Percentiles rank a stretch among this genome's conserved stretches.
Evolutionary conservation across 1,284 basidiomycete species (phyloP).

Genomic region (Pseudomicrostroma phylloplanum): DNA sequence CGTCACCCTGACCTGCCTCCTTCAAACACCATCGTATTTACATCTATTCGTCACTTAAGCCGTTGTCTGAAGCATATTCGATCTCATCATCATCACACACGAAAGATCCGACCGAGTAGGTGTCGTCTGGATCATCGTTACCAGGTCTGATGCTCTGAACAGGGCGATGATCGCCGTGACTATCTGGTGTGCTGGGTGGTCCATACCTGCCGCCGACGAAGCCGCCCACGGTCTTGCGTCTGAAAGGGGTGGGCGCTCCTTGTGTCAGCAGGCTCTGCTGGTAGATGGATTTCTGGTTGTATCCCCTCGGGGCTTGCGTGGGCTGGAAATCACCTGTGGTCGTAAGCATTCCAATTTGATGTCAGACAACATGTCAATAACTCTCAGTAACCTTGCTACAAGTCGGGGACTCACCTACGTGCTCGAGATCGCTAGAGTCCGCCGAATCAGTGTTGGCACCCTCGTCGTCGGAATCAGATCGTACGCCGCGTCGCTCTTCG

Average conservation of each 20-base stretch:
- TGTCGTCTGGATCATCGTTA: constrained; percentile 4
- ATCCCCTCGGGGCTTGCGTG: constrained; percentile 69
- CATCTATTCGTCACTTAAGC: background rate
- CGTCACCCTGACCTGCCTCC: no score
- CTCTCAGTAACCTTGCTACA: no score
- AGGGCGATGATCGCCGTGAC: background rate
- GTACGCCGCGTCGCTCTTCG: constrained; percentile 57
- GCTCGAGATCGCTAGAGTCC: constrained; percentile 61
- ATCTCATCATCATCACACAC: constrained; percentile 15
- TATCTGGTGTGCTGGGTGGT: background rate
- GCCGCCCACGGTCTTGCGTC: background rate
- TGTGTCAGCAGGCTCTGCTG: constrained; percentile 33
- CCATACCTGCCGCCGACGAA: constrained; percentile 2
- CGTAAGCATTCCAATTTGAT: no score
- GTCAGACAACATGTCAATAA: no score
- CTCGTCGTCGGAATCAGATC: constrained; percentile 55
- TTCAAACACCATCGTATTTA: background rate
- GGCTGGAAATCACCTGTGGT: constrained; percentile 56
- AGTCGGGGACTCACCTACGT: no score
- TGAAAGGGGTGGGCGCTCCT: background rate
- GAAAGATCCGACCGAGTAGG: constrained; percentile 13
- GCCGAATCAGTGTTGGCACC: constrained; percentile 55
- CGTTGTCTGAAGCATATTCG: background rate
- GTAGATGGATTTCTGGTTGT: constrained; percentile 44
- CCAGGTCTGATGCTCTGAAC: no score